phyloP scores from a whole-genome alignment of 345 rosid genomes.

The Murraya koenigii region DNA sequence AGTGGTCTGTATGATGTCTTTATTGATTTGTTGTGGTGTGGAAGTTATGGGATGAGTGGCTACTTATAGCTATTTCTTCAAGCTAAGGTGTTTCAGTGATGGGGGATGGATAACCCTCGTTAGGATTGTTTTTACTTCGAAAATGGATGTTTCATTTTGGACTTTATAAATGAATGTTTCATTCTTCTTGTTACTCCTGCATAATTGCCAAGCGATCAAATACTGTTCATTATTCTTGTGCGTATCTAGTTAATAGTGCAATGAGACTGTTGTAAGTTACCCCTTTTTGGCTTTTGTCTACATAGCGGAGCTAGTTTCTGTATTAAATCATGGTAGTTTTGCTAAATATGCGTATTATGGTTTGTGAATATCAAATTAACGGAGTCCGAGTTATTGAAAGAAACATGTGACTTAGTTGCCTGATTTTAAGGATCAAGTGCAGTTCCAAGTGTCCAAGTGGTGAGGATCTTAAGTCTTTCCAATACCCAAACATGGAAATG shows the following conservation, averaged over 20 bases:
- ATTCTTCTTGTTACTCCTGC: background rate
- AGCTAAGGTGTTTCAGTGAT: constrained; percentile 8
- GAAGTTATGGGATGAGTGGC: constrained; percentile 16
- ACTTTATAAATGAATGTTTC: background rate
- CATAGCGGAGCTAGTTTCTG: too few species aligned
- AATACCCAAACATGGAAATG: too few species aligned
- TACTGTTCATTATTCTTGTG: background rate
- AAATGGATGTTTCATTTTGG: background rate
- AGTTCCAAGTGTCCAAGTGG: too few species aligned
- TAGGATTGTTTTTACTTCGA: background rate
- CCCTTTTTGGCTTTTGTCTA: too few species aligned
- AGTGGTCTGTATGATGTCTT: constrained; percentile 15
- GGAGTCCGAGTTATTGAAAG: too few species aligned
- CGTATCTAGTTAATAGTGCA: background rate
- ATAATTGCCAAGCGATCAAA: background rate
- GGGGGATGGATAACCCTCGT: background rate
- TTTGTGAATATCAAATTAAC: too few species aligned
- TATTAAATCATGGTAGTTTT: too few species aligned
- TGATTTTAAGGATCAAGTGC: too few species aligned
- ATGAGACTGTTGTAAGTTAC: too few species aligned
- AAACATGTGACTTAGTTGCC: too few species aligned
- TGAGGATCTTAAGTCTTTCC: too few species aligned
- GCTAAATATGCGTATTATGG: too few species aligned
- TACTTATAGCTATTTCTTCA: constrained; percentile 6
- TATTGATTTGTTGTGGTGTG: constrained; percentile 21